Evolutionary conservation across 257 asterid species (phyloP), one percentile per base, ranked within the genome.

Genomic region (Solanum chiquidenum): DNA sequence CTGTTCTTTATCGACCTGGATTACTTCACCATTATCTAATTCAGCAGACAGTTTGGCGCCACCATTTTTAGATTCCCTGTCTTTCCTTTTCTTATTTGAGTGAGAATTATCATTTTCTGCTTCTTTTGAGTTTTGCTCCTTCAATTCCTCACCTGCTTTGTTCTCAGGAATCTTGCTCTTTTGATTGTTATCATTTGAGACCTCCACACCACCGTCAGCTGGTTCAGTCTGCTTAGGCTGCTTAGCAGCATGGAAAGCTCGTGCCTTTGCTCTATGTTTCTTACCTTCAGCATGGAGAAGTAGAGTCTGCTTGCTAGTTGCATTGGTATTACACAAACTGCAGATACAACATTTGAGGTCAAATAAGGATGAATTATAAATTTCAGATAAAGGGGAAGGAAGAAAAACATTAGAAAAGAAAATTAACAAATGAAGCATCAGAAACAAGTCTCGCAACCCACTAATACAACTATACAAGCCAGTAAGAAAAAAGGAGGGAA

Each of bases 211-310:
- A 29, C 27, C 20, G 14, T 86, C 90, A 44, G 93, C 83, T 83
- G 89, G 94, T 87, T 90, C 92, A 27, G 89, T 69, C 91, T 89
- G 95, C 86, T 97, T 94, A 55, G 89, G 68, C 91, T 88, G 95
- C 86, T 97, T 94, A 58, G 95, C 89, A 16, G 98, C 95, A 85
- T 95, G 99, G 90, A 92, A 93, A 58, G 93, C 99, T 87, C 97
- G 92, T 87, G 98, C 98, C 90, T 95, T 97, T 49, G 96, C 99
- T 90, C 96, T 93, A 89, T 97, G 99, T 88, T 95, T 97, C 87
- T 95, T 97, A 40, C 98, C 98, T 27, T 97, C 99, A 80, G 98
- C 98, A 92, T 97, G 99, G 89, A 91, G 93, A 88, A 94, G 97
- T 91, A 97, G 91, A 84, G 99, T 89, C 91, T 97, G 99, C 95